Evolutionary conservation across 2,329 filamentous ascomycete species (phyloP).

Genomic region (Pseudocercospora pini-densiflorae): DNA sequence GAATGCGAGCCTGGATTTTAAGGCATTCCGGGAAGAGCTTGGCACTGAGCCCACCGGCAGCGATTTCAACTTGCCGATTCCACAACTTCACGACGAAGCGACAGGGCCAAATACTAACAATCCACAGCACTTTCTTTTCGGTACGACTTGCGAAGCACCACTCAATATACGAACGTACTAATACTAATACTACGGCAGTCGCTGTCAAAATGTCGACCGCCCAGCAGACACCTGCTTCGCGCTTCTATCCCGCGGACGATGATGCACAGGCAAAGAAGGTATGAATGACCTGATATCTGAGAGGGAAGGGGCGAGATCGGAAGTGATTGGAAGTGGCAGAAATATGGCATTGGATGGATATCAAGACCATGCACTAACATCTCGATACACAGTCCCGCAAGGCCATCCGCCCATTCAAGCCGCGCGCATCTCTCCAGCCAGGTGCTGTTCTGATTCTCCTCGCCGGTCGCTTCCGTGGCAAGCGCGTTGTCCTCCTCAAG

Average conservation of each 20-base stretch:
- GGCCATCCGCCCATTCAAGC: conserved; percentile 82
- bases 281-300: conserved; percentile 49
- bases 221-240: conserved; percentile 91
- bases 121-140: conserved; percentile 18
- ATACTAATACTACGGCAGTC: conserved; percentile 21
- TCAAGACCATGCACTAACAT: conserved; percentile 25
- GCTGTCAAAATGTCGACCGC: conserved; percentile 50
- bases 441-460: conserved; percentile 98
- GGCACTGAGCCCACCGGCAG: neutral
- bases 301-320: neutral
- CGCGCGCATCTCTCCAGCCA: conserved; percentile 87
- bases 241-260: conserved; percentile 92
- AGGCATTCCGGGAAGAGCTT: neutral
- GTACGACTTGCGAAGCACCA: conserved; percentile 11
- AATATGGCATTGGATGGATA: conserved; percentile 8
- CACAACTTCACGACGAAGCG: too few species aligned
- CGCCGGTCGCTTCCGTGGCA: conserved; percentile 99
- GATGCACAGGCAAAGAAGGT: conserved; percentile 91
- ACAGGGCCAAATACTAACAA: too few species aligned
- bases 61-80: neutral
- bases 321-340: neutral
- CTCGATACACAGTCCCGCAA: conserved; percentile 78
- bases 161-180: conserved; percentile 5
- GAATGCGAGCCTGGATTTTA: neutral
- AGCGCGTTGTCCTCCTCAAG: conserved; percentile 99